phyloP scores from a whole-genome alignment of 495 filamentous ascomycete genomes.

The Annulohypoxylon stygium region DNA sequence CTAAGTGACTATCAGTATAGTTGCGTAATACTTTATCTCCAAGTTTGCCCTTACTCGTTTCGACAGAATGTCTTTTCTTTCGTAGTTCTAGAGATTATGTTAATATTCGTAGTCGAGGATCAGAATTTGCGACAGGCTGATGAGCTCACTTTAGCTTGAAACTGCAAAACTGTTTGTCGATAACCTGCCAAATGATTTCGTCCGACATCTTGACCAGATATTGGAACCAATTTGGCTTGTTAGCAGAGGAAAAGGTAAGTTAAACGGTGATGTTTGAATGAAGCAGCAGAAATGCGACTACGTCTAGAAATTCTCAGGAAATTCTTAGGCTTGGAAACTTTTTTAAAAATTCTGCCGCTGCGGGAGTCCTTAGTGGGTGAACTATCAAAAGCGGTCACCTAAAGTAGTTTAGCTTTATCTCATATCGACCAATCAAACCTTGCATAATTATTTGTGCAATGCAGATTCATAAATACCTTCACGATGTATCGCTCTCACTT shows the following conservation, averaged over 20 bases:
- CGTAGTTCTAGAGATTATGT: conserved; percentile 71
- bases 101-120: conserved; percentile 35
- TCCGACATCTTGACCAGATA: conserved; percentile 76
- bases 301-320: conserved; percentile 26
- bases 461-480: conserved; percentile 9
- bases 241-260: neutral
- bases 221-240: neutral
- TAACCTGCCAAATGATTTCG: conserved; percentile 98
- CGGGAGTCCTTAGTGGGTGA: neutral
- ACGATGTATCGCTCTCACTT: conserved; percentile 9
- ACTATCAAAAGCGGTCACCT: conserved; percentile 35
- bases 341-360: conserved; percentile 42
- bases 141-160: conserved; percentile 89
- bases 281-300: neutral
- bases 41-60: conserved; percentile 77
- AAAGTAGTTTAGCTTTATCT: neutral
- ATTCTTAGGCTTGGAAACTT: conserved; percentile 29
- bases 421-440: conserved; percentile 20
- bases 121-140: conserved; percentile 25
- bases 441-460: conserved; percentile 2
- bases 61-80: conserved; percentile 95
- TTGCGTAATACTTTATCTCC: neutral
- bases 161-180: conserved; percentile 90
- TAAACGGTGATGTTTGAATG: neutral
- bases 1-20: conserved; percentile 9